These are phyloP conservation scores for Metarhizium robertsii DNA, from an alignment of 2,329 filamentous ascomycete species.

Conservation along the genomic window DNA sequence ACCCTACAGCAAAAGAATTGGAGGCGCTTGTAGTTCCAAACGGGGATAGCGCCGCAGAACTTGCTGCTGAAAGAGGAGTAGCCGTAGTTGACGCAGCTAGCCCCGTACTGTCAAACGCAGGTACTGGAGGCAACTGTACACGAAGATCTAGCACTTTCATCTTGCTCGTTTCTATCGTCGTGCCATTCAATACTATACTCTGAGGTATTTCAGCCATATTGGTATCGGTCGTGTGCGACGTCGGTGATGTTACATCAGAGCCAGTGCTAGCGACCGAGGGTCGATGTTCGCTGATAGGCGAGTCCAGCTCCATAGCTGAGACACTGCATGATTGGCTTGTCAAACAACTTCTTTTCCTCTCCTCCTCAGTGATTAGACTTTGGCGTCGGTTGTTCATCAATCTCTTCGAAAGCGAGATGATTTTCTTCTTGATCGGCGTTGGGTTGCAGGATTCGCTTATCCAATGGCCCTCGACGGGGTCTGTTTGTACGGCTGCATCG, in stretches of 20 bases:
- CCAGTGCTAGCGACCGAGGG: conserved; percentile 10
- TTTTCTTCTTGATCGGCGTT: conserved; percentile 33
- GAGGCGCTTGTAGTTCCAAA: conserved; percentile 27
- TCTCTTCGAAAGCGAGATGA: conserved; percentile 44
- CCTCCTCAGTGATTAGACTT: conserved; percentile 29
- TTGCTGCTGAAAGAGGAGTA: conserved; percentile 38
- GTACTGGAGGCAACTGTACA: conserved; percentile 49
- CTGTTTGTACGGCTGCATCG: conserved; percentile 45
- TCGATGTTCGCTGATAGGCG: conserved; percentile 23
- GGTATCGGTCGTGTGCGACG: conserved; percentile 14
- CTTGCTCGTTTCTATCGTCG: conserved; percentile 14
- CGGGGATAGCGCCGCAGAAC: conserved; percentile 39
- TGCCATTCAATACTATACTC: conserved; percentile 9
- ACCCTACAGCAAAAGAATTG: conserved; percentile 32
- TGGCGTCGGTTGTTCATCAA: conserved; percentile 40
- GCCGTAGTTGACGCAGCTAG: conserved; percentile 17
- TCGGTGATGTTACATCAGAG: conserved; percentile 15
- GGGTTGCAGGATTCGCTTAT: conserved; percentile 30
- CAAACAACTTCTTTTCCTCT: conserved; percentile 19
- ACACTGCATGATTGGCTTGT: conserved; percentile 16
- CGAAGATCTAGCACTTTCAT: conserved; percentile 35
- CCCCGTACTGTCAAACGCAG: conserved; percentile 34
- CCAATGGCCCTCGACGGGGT: conserved; percentile 44
- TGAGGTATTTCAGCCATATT: conserved; percentile 21
- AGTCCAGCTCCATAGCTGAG: conserved; percentile 31